Base-by-base conservation (phyloP, 1,284 basidiomycete genomes). In the Prillingera fragicola region DNA sequence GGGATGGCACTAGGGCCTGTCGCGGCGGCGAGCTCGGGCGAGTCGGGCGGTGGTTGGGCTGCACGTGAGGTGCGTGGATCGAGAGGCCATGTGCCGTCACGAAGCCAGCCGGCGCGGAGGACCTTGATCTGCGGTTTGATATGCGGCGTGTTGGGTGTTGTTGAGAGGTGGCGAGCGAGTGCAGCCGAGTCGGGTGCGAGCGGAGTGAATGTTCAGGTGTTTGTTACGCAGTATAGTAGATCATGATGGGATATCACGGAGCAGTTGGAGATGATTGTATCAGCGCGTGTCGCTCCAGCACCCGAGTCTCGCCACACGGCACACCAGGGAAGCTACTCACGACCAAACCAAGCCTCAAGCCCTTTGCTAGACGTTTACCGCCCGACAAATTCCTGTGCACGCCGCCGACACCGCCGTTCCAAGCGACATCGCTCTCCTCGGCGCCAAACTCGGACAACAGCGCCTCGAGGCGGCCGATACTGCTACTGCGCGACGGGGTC, bases 11-110 rank as follows among this genome's bases (percentile, higher is more conserved):
- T n/a, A n/a, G n/a, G 10, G 21, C 14, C 22, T 31, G 29, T n/a
- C n/a, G n/a, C 3, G 18, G 29, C 29, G 29, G 29, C 29, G 29
- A 52, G 49, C 15, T 52, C 19, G 32, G 60, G 54, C 5, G 56
- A 57, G 21, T 55, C 52, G 10, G 62, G 59, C 9, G 64, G 57
- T 39, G 40, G 39, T 5, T 44, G 19, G 9, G 59, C 51, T 17
- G 54, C 40, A n/a, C 48, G 50, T 12, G 38, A 24, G 2, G 59
- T 60, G 10, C 22, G 24, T 2, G 62, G 55, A 38, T 67, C 64
- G 8, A 52, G 43, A 2, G 71, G 68, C 70, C 70, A 72, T 4
- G 66, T 64, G 13, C 70, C 70, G 39, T 72, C 69, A 38, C 55
- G 43, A 9, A 69, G 55, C 70, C 70, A 72, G 8, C 63, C 58